Evolutionary conservation across 108 stramenopile species (phyloP).

Genomic region (Fragilariopsis cylindrus): DNA sequence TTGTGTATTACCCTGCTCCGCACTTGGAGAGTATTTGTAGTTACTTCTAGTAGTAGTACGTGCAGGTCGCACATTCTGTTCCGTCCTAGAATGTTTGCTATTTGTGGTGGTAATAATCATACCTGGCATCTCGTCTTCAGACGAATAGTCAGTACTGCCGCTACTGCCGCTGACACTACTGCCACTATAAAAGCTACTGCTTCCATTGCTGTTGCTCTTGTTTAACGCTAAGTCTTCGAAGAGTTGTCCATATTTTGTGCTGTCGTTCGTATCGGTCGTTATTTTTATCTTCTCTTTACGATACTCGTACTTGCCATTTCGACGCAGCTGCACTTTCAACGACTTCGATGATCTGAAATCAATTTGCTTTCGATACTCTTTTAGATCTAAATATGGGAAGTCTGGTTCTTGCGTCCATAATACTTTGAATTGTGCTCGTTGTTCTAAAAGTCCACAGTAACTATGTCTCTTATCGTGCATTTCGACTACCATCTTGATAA

Average conservation of each 20-base stretch:
- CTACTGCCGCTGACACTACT: background rate
- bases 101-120: constrained; percentile 2
- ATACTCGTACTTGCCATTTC: background rate
- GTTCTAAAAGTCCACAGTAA: constrained; percentile 33
- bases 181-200: background rate
- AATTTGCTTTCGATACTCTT: constrained; percentile 13
- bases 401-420: constrained; percentile 32
- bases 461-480: constrained; percentile 37
- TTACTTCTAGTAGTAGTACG: background rate
- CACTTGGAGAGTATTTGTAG: background rate
- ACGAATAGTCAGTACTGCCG: background rate
- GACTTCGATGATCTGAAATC: constrained; percentile 22
- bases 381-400: constrained; percentile 11
- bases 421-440: constrained; percentile 6
- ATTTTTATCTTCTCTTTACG: background rate
- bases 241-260: background rate
- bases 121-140: constrained; percentile 5
- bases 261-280: background rate
- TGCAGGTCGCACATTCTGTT: background rate
- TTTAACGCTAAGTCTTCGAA: constrained; percentile 8
- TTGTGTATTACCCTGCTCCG: no score
- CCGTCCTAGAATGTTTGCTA: background rate
- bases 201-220: no score
- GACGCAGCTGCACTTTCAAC: constrained; percentile 18
- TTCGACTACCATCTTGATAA: constrained; percentile 45